Conservation (phyloP, 805 yeast species). For the Kuraishia capsulata region DNA sequence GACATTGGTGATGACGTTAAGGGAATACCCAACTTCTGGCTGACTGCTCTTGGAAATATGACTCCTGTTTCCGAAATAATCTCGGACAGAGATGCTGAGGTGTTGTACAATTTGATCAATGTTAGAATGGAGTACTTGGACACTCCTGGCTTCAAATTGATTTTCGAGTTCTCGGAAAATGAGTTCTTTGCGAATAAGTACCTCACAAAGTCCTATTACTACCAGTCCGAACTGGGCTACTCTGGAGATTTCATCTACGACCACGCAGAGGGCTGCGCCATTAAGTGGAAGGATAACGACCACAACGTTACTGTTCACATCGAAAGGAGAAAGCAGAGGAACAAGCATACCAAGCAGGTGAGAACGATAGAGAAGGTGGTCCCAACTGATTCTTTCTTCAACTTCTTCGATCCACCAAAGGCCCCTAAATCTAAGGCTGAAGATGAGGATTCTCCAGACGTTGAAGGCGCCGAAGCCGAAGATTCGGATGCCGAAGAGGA, state of each 20-base stretch:
- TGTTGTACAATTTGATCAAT: constrained; percentile 58
- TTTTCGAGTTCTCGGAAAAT: constrained; percentile 72
- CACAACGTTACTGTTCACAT: constrained; percentile 76
- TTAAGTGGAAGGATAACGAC: constrained; percentile 77
- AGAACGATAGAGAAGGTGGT: constrained; percentile 91
- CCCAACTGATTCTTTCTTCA: constrained; percentile 93
- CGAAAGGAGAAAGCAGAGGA: constrained; percentile 95
- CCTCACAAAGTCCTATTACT: constrained; percentile 81
- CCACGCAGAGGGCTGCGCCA: constrained; percentile 86
- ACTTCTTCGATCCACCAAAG: constrained; percentile 90
- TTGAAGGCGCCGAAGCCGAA: constrained; percentile 33
- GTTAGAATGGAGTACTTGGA: constrained; percentile 72
- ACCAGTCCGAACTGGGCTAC: constrained; percentile 89
- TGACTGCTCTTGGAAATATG: constrained; percentile 87
- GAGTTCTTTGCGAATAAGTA: constrained; percentile 66
- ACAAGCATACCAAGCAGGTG: constrained; percentile 92
- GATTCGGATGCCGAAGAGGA: constrained; percentile 40
- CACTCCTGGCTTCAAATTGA: constrained; percentile 81
- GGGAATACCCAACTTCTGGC: constrained; percentile 95
- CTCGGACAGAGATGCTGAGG: constrained; percentile 84
- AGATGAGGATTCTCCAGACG: constrained; percentile 42
- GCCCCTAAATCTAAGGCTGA: constrained; percentile 36
- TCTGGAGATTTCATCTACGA: constrained; percentile 96
- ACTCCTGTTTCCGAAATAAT: constrained; percentile 74
- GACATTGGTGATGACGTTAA: constrained; percentile 24